Evolutionary conservation across 2,329 filamentous ascomycete species (phyloP), one percentile per base, ranked within the genome.

Genomic region (Balansia obtecta): DNA sequence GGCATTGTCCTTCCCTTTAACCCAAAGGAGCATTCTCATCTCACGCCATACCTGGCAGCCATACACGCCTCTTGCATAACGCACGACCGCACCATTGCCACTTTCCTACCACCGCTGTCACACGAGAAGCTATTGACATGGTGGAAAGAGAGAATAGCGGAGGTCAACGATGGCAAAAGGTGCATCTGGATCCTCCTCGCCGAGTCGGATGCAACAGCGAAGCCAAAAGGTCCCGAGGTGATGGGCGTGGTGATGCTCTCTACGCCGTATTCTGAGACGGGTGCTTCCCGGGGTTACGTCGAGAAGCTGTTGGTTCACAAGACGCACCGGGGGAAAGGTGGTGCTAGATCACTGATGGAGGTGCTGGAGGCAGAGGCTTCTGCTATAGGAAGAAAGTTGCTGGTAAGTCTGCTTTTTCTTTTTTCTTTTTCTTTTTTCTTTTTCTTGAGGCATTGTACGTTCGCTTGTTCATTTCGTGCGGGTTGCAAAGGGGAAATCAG

Each of bases 21-120:
- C 27, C 63, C 70, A 3, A 60, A 59, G 8, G 61, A 66, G 37
- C 75, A 83, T 56, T 59, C 65, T 30, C 71, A 76, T 57, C 69
- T 82, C 20, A 68, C 79, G 22, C 71, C 74, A 15, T 76, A 77
- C 57, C 69, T 83, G 16, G 78, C 77, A 37, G 70, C 72, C 45
- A 69, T 83, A 22, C 80, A 83, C 56, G 74, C 71, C 52, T 70
- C 72, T 13, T 82, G 79, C 64, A 79, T 84, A 60, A 75, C 73
- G 4, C 66, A 72, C 52, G 78, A 80, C 63, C 68, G 72, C 58
- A 75, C 73, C 54, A 70, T 79, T 37, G 76, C 76, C 27, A 76
- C 72, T 4, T 83, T 83, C 59, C 67, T 80, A 13, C 76, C 77
- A n/a, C 79, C 80, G 0, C 65, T 83, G 34, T 71, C 72, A 45